Base-by-base conservation (phyloP, 2,329 filamentous ascomycete genomes). In the Hymenoscyphus linearis region DNA sequence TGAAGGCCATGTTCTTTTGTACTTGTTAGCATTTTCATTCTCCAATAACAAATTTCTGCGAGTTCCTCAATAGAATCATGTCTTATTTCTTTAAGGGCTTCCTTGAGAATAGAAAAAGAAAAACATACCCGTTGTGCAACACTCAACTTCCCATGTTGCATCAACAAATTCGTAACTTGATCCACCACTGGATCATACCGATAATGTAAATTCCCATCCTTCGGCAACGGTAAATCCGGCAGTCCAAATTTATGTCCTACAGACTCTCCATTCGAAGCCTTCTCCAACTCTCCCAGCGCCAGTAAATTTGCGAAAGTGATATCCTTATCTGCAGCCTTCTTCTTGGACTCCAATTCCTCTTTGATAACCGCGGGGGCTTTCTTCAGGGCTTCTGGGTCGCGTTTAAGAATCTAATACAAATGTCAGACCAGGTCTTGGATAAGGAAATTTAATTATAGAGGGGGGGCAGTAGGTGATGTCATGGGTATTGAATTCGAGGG, bases 111-210 rank as follows among this genome's bases (percentile, higher is more conserved):
- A 66, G 35, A 53, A 62, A 61, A 66, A 60, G 62, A 59, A 61
- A 63, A 64, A 61, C 66, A 63, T 81, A 96, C 92, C 79, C 87
- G 86, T 76, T 99, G 91, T n/a, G 95, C 95, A 74, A 85, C 83
- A 72, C 88, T 89, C 74, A 96, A 85, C 80, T 97, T 96, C 69
- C 95, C 95, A 76, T 98, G 85, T 69, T 82, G 81, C 93, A 98
- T 99, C 65, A 99, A 77, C 68, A 96, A 80, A 73, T 92, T 93
- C 18, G 92, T 96, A 69, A 98, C 82, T 78, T 97, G 95, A 66
- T 88, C 80, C 55, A 98, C 80, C 7, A 97, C 82, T 1, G 90
- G 85, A 72, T 97, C 89, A 73, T 98, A 96, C 70, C 95, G 85
- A 73, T 90, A 81, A 75, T 92, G 89, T 69, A 93, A 77, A 76